A percentile compares a stretch with the other conserved stretches of the same genome.
phyloP scores from a whole-genome alignment of 345 rosid genomes.

The Triadica sebifera region DNA sequence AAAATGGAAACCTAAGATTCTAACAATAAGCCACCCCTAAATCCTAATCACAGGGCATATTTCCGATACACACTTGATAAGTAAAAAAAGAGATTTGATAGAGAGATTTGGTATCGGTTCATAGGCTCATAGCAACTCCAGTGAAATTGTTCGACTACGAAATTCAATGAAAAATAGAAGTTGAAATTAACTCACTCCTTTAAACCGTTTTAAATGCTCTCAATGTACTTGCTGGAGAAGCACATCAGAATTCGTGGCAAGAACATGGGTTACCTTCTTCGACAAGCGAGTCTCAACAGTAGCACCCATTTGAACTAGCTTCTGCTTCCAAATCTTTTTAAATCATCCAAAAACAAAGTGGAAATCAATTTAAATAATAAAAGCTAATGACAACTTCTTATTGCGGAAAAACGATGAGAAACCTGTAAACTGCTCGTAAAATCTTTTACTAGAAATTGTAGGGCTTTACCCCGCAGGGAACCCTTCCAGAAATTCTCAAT shows the following conservation, averaged over 20 bases:
- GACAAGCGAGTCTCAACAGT: constrained; percentile 47
- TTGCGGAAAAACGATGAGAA: background rate
- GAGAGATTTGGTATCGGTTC: too few relatives aligned
- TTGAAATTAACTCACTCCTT: constrained; percentile 44
- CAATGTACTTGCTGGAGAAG: constrained; percentile 42
- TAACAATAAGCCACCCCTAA: background rate
- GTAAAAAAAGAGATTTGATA: background rate
- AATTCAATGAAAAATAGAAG: background rate
- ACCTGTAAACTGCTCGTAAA: too few relatives aligned
- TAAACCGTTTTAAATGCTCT: constrained; percentile 41
- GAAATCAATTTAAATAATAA: background rate
- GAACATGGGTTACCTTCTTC: constrained; percentile 58
- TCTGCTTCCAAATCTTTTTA: constrained; percentile 81
- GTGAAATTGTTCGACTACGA: background rate
- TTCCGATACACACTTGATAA: background rate
- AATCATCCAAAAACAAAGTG: background rate
- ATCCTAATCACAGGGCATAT: background rate
- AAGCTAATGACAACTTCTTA: background rate
- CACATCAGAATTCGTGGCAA: constrained; percentile 48
- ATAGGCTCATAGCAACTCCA: background rate
- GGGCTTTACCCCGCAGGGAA: constrained; percentile 34
- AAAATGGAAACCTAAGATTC: too few relatives aligned
- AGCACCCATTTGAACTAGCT: constrained; percentile 84
- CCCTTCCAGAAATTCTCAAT: constrained; percentile 49
- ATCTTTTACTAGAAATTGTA: too few relatives aligned